Percentiles rank a stretch among this genome's conserved stretches.
These are phyloP conservation scores for Aspergillus quadricinctus DNA, from an alignment of 2,329 filamentous ascomycete genomes.

Conservation along the genomic window DNA sequence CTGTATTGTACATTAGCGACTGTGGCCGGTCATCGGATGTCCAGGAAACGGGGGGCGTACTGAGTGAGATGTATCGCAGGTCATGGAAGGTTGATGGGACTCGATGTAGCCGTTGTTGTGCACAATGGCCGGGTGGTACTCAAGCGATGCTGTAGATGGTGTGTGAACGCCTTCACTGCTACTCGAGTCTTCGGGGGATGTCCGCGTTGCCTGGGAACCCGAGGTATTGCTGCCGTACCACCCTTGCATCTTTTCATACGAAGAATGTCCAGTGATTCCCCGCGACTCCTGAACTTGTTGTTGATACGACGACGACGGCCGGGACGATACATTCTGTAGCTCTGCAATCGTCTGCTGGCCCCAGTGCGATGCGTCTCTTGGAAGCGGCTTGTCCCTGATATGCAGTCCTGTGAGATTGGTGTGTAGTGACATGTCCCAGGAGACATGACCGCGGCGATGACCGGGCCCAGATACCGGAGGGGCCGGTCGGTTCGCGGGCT, in stretches of 20 bases:
- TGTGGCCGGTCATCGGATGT: constrained; percentile 20
- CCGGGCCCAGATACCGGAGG: constrained; percentile 42
- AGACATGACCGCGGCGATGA: constrained; percentile 44
- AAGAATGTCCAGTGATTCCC: constrained; percentile 21
- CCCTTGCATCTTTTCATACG: constrained; percentile 15
- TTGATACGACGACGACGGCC: constrained; percentile 33
- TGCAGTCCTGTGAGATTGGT: constrained; percentile 42
- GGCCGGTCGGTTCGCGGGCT: constrained; percentile 32
- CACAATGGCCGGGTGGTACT: constrained; percentile 47
- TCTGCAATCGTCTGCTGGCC: constrained; percentile 42
- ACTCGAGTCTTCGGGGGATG: constrained; percentile 47
- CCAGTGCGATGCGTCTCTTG: constrained; percentile 39
- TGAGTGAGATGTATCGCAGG: constrained; percentile 35
- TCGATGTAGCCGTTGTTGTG: constrained; percentile 47
- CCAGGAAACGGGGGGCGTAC: constrained; percentile 33
- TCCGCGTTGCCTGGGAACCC: constrained; percentile 31
- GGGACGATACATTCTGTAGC: constrained; percentile 35
- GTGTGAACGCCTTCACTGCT: constrained; percentile 47
- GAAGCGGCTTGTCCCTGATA: constrained; percentile 33
- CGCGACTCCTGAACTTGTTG: constrained; percentile 26
- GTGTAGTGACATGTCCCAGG: constrained; percentile 46
- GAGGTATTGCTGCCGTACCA: constrained; percentile 25
- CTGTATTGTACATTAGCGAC: constrained; percentile 30
- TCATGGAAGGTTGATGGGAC: constrained; percentile 33
- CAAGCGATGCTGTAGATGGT: constrained; percentile 44